A percentile compares a stretch with the other conserved stretches of the same genome.
Evolutionary conservation across 2,329 filamentous ascomycete genomes (phyloP).

Genomic region (Fusarium chaquense): DNA sequence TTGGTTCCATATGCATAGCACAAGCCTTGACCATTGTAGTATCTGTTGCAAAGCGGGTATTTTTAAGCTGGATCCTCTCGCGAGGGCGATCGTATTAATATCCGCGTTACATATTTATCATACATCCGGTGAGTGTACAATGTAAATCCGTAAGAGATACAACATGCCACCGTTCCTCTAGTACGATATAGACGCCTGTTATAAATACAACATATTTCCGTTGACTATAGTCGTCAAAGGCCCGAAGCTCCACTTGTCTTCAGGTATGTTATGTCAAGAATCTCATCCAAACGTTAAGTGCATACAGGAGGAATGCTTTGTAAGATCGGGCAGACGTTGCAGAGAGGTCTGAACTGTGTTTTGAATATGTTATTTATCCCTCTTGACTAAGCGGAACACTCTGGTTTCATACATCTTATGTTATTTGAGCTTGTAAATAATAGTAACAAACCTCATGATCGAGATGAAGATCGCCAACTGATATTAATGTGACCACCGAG

Average conservation of each 20-base stretch:
- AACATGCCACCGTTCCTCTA: neutral
- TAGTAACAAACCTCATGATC: neutral
- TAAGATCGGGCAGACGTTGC: neutral
- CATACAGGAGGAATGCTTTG: neutral
- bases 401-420: neutral
- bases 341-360: neutral
- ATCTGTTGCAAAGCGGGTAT: neutral
- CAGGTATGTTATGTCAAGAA: neutral
- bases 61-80: neutral
- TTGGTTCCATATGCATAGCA: neutral
- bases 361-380: neutral
- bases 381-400: neutral
- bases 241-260: neutral
- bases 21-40: neutral
- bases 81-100: neutral
- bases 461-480: neutral
- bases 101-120: neutral
- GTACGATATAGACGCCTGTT: neutral
- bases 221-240: neutral
- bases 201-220: neutral
- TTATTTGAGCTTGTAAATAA: neutral
- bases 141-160: conserved; percentile 3
- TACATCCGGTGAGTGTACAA: neutral
- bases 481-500: neutral
- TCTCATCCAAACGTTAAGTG: neutral